Evolutionary conservation across 257 asterid species (phyloP).

Genomic region (Ligustrum vulgare): DNA sequence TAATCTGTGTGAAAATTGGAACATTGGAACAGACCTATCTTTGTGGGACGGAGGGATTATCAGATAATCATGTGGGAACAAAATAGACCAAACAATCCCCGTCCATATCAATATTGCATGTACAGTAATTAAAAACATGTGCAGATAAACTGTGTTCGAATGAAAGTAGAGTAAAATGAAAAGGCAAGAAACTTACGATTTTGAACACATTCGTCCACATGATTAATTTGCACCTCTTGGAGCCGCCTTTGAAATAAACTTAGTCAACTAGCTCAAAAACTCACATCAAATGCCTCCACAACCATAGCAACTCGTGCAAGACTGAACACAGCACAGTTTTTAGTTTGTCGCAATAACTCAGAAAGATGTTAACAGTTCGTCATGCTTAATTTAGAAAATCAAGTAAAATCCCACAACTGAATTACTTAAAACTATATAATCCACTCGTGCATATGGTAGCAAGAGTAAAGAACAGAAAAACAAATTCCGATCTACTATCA

Average conservation of each 20-base stretch:
- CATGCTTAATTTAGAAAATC: no score
- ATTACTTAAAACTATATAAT: no score
- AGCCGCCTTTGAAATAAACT: constrained; percentile 31
- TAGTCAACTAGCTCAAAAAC: constrained; percentile 19
- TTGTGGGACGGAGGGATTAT: no score
- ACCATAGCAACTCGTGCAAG: not conserved
- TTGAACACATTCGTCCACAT: constrained; percentile 99
- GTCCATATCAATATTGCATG: not conserved
- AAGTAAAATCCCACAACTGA: no score
- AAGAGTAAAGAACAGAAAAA: no score
- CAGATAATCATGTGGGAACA: constrained; percentile 14
- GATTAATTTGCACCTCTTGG: constrained; percentile 29
- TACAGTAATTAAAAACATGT: not conserved
- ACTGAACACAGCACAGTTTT: no score
- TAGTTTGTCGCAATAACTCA: no score
- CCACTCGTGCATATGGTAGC: no score
- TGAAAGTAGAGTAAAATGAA: not conserved
- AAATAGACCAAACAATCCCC: constrained; percentile 10
- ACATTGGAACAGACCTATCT: no score
- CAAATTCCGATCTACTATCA: no score
- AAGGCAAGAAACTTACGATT: constrained; percentile 58
- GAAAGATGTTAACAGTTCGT: no score
- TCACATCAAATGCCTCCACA: constrained; percentile 27
- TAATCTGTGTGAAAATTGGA: no score
- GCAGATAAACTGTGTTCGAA: not conserved